Conservation (phyloP, 495 filamentous ascomycete species). For the Chlorociboria aeruginascens region DNA sequence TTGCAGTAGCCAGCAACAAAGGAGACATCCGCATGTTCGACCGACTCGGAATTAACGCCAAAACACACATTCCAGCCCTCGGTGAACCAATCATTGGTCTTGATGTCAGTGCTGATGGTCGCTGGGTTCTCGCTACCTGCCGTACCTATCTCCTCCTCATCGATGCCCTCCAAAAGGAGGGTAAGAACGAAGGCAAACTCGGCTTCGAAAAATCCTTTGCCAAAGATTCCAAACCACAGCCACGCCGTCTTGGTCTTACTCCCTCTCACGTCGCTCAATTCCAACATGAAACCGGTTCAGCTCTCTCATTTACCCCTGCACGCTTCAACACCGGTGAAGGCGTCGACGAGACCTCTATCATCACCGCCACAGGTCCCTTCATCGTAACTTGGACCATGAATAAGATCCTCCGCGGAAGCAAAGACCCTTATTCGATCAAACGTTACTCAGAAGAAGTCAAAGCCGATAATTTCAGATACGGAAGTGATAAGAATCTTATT, state of each 20-base stretch:
- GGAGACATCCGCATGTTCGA: conserved; percentile 96
- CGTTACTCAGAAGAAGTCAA: conserved; percentile 90
- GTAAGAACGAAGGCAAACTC: conserved; percentile 95
- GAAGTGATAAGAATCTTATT: conserved; percentile 93
- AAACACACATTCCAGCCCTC: conserved; percentile 91
- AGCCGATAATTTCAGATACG: conserved; percentile 98
- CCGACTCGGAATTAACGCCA: conserved; percentile 90
- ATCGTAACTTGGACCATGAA: conserved; percentile 94
- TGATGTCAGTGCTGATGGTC: conserved; percentile 87
- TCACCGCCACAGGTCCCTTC: conserved; percentile 95
- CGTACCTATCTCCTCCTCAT: conserved; percentile 90
- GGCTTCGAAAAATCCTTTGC: conserved; percentile 91
- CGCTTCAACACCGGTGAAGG: conserved; percentile 89
- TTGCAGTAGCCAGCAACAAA: conserved; percentile 94
- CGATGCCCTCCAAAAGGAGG: conserved; percentile 78
- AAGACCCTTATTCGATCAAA: conserved; percentile 91
- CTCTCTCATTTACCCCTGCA: conserved; percentile 78
- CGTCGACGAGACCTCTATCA: conserved; percentile 72
- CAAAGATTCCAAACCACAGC: conserved; percentile 87
- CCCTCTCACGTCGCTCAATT: conserved; percentile 93
- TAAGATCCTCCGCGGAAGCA: conserved; percentile 65
- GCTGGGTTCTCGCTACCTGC: conserved; percentile 91
- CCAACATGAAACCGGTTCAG: conserved; percentile 81
- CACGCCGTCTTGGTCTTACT: conserved; percentile 75
- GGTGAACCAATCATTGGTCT: conserved; percentile 92